A percentile compares a stretch with the other conserved stretches of the same genome.
Evolutionary conservation across 192 early-diverging fungal genomes (phyloP).

Genomic region (Coemansia sp.): DNA sequence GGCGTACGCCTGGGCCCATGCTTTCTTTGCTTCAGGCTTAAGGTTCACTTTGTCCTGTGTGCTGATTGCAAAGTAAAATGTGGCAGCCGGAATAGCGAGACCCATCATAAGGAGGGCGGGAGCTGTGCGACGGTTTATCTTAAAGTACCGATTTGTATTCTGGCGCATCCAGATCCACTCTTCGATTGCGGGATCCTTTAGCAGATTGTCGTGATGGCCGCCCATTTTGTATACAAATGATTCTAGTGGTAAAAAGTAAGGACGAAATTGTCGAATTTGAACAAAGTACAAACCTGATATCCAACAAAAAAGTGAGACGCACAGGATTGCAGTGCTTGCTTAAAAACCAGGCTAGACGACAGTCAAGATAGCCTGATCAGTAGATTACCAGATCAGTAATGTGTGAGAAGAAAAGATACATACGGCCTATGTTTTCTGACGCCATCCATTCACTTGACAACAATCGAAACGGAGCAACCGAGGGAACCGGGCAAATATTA

Average conservation of each 20-base stretch:
- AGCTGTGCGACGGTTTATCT: constrained; percentile 44
- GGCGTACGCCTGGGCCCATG: constrained; percentile 44
- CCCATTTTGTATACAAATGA: constrained; percentile 23
- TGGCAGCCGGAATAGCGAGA: constrained; percentile 26
- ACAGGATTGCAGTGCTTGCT: too few species aligned
- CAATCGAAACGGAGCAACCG: too few species aligned
- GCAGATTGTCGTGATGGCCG: constrained; percentile 41
- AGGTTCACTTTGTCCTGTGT: constrained; percentile 36
- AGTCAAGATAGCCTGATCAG: too few species aligned
- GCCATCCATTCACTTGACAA: too few species aligned
- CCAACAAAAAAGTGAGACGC: too few species aligned
- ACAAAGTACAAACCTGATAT: too few species aligned
- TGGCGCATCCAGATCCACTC: constrained; percentile 54
- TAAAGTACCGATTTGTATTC: constrained; percentile 52
- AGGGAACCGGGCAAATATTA: too few species aligned
- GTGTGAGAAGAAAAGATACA: too few species aligned
- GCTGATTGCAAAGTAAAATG: constrained; percentile 18
- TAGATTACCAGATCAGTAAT: too few species aligned
- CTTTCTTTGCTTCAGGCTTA: constrained; percentile 35
- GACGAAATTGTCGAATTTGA: too few species aligned
- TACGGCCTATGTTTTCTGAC: too few species aligned
- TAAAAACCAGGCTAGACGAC: too few species aligned
- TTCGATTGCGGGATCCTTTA: constrained; percentile 54
- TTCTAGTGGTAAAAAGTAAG: neutral
- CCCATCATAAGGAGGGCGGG: constrained; percentile 42